phyloP scores from a whole-genome alignment of 1,139 yeast genomes.

The Suhomyces maxii region DNA sequence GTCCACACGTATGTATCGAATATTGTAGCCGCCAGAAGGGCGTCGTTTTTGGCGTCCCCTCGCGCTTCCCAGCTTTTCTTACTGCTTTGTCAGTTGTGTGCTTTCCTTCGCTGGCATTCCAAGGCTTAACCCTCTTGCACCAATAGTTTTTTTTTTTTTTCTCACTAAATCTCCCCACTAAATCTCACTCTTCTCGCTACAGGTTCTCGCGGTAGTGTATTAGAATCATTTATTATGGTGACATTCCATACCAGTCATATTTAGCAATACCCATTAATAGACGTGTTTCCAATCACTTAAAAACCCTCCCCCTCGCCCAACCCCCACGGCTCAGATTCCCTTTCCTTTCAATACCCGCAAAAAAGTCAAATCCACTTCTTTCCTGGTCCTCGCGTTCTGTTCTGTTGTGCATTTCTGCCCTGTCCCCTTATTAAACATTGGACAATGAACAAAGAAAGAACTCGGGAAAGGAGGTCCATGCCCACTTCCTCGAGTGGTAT shows the following conservation, averaged over 20 bases:
- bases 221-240: neutral
- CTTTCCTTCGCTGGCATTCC: too few relatives aligned
- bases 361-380: too few relatives aligned
- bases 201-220: neutral
- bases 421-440: neutral
- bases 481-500: conserved; percentile 8
- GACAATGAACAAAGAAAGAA: conserved; percentile 7
- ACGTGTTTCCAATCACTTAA: neutral
- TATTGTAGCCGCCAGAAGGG: too few relatives aligned
- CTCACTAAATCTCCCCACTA: neutral
- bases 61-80: too few relatives aligned
- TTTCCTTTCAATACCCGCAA: too few relatives aligned
- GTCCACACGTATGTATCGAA: too few relatives aligned
- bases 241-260: neutral
- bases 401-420: neutral
- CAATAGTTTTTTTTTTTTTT: too few relatives aligned
- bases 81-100: too few relatives aligned
- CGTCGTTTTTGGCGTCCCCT: too few relatives aligned
- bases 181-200: neutral
- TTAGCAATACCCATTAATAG: neutral
- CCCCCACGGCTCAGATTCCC: neutral
- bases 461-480: conserved; percentile 3
- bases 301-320: neutral
- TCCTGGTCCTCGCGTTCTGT: neutral
- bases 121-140: too few relatives aligned